These are phyloP conservation scores for Cryptococcus sp. DNA, from an alignment of 1,284 basidiomycete genomes.

Conservation along the genomic window DNA sequence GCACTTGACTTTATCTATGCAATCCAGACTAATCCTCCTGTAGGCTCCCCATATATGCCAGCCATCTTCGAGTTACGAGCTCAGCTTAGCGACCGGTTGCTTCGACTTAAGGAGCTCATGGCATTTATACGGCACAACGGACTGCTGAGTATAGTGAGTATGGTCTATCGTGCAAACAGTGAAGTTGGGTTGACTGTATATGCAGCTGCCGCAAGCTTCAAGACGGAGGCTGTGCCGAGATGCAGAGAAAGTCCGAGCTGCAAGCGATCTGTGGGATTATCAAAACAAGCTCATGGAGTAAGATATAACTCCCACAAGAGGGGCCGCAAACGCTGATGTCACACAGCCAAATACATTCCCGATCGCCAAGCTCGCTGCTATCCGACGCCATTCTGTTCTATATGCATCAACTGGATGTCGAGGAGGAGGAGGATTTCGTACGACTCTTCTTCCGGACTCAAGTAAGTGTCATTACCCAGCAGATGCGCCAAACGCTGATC, in stretches of 20 bases:
- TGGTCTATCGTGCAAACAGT: background rate
- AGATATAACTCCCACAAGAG: conserved; percentile 8
- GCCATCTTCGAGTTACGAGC: conserved; percentile 76
- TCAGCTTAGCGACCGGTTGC: conserved; percentile 74
- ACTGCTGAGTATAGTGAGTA: conserved; percentile 67
- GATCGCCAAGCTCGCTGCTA: conserved; percentile 48
- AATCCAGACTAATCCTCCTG: background rate
- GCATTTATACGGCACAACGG: conserved; percentile 84
- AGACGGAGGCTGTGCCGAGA: conserved; percentile 77
- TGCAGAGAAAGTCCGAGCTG: conserved; percentile 83
- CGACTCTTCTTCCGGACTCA: conserved; percentile 81
- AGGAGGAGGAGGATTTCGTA: conserved; percentile 71
- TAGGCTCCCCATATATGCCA: conserved; percentile 72
- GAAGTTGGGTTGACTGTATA: conserved; percentile 5
- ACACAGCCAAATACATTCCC: conserved; percentile 32
- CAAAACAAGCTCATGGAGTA: conserved; percentile 63
- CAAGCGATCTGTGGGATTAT: conserved; percentile 77
- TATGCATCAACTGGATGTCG: conserved; percentile 37
- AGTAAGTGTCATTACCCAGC: conserved; percentile 49
- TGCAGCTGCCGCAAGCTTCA: conserved; percentile 74
- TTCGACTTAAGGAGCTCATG: conserved; percentile 77
- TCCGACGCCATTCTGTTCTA: conserved; percentile 50
- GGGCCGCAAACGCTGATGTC: background rate
- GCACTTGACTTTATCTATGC: conserved; percentile 2
- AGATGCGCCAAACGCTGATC: background rate